These are phyloP conservation scores for Tuber magnatum DNA, from an alignment of 495 filamentous ascomycete genomes.

Conservation along the genomic window DNA sequence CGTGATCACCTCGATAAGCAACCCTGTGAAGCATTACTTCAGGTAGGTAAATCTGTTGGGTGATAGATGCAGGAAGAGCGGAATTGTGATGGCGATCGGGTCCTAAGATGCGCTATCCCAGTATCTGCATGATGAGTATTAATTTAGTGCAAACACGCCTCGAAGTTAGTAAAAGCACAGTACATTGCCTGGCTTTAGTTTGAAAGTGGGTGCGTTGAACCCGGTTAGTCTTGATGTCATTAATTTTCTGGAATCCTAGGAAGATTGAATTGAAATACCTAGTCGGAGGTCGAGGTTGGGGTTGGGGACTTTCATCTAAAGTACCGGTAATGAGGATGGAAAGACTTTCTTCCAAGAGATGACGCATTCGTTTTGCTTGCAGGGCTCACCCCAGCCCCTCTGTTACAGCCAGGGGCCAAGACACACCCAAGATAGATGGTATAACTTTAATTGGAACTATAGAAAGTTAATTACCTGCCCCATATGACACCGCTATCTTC, in stretches of 20 bases:
- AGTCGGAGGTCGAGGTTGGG: too few relatives aligned
- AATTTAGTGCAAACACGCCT: neutral
- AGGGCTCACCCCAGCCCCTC: neutral
- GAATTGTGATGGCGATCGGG: neutral
- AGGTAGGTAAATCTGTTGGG: neutral
- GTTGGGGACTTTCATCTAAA: neutral
- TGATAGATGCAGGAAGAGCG: neutral
- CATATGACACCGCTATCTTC: neutral
- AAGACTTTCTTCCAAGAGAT: neutral
- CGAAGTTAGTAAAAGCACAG: neutral
- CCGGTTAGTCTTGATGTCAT: neutral
- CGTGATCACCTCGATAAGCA: neutral
- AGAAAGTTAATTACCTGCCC: neutral
- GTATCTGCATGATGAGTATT: neutral
- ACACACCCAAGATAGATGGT: neutral
- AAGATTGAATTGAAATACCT: neutral
- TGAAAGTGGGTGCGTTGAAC: neutral
- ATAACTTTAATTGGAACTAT: neutral
- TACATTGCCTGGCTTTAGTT: neutral
- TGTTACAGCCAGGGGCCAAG: neutral
- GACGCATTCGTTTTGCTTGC: neutral
- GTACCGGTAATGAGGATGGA: neutral
- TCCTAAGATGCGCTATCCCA: neutral
- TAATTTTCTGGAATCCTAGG: neutral
- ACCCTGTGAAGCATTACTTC: neutral